phyloP scores from a whole-genome alignment of 371 early-diverging fungal species.

The Dichotomocladium elegans region DNA sequence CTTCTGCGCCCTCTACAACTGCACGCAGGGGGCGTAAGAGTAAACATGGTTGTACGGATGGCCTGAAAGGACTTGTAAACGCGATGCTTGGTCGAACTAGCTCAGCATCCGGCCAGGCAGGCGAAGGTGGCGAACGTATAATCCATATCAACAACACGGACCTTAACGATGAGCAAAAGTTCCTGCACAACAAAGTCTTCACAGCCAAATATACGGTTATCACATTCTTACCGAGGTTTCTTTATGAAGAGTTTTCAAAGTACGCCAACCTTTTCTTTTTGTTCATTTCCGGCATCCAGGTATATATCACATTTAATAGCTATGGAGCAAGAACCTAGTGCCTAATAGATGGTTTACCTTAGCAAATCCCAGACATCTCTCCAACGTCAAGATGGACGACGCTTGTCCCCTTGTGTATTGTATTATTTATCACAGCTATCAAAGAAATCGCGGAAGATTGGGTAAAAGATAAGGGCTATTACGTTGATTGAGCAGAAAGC shows the following conservation, averaged over 20 bases:
- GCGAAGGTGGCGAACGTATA: slow-evolving; percentile 58
- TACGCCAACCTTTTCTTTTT: slow-evolving; percentile 95
- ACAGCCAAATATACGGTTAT: slow-evolving; percentile 88
- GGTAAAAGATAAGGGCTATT: slow-evolving; percentile 25
- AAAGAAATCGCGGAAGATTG: slow-evolving; percentile 97
- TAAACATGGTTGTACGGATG: not conserved
- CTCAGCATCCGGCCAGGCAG: slow-evolving; percentile 26
- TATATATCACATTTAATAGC: slow-evolving; percentile 10
- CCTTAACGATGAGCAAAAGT: slow-evolving; percentile 69
- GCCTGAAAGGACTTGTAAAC: slow-evolving; percentile 18
- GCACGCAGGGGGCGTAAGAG: slow-evolving; percentile 1
- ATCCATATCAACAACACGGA: slow-evolving; percentile 81
- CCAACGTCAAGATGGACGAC: slow-evolving; percentile 89
- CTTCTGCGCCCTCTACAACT: slow-evolving; percentile 4
- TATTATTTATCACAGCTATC: slow-evolving; percentile 87
- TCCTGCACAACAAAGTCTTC: slow-evolving; percentile 75
- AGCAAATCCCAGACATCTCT: slow-evolving; percentile 83
- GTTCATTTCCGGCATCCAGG: slow-evolving; percentile 82
- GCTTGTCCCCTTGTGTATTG: slow-evolving; percentile 86
- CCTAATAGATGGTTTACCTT: not conserved
- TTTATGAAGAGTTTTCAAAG: slow-evolving; percentile 93
- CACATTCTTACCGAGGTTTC: slow-evolving; percentile 90
- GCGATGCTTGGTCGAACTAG: slow-evolving; percentile 18
- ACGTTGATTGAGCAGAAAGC: not conserved
- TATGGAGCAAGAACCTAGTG: not conserved